These are phyloP conservation scores for Alternaria ethzedia DNA, from an alignment of 2,329 filamentous ascomycete genomes.

Conservation along the genomic window DNA sequence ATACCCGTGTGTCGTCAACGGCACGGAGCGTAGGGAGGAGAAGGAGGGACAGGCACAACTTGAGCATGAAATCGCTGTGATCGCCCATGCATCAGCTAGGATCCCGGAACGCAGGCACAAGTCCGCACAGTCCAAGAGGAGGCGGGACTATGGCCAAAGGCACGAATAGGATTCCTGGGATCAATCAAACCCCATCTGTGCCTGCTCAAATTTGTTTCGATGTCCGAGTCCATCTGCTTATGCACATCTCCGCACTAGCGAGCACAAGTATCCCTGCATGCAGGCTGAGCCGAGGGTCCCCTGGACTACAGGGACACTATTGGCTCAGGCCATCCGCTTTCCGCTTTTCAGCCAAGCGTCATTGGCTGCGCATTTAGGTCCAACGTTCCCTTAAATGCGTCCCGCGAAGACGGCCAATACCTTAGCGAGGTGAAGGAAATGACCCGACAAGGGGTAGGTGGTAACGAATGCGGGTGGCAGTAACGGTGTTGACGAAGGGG, in stretches of 20 bases:
- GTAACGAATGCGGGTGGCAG: conserved; percentile 11
- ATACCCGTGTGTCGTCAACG: conserved; percentile 33
- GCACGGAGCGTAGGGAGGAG: conserved; percentile 36
- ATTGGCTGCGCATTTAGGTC: conserved; percentile 31
- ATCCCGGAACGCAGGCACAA: conserved; percentile 34
- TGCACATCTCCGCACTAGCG: conserved; percentile 36
- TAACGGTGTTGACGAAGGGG: conserved; percentile 20
- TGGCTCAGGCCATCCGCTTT: conserved; percentile 18
- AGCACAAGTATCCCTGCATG: conserved; percentile 42
- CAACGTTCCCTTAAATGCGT: conserved; percentile 28
- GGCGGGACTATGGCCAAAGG: conserved; percentile 27
- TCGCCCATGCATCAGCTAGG: conserved; percentile 40
- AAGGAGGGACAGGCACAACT: conserved; percentile 29
- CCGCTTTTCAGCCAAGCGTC: conserved; percentile 1
- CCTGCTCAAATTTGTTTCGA: conserved; percentile 40
- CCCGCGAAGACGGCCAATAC: conserved; percentile 29
- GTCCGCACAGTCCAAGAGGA: conserved; percentile 38
- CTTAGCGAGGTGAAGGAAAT: conserved; percentile 34
- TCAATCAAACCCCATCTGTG: conserved; percentile 30
- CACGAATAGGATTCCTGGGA: conserved; percentile 31
- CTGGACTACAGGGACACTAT: conserved; percentile 14
- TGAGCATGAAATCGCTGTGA: conserved; percentile 41
- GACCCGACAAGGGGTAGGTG: conserved; percentile 27
- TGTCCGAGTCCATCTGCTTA: conserved; percentile 35
- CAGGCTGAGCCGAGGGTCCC: conserved; percentile 26